Base-by-base conservation (phyloP, 2,329 filamentous ascomycete species). In the Fusarium sp. region DNA sequence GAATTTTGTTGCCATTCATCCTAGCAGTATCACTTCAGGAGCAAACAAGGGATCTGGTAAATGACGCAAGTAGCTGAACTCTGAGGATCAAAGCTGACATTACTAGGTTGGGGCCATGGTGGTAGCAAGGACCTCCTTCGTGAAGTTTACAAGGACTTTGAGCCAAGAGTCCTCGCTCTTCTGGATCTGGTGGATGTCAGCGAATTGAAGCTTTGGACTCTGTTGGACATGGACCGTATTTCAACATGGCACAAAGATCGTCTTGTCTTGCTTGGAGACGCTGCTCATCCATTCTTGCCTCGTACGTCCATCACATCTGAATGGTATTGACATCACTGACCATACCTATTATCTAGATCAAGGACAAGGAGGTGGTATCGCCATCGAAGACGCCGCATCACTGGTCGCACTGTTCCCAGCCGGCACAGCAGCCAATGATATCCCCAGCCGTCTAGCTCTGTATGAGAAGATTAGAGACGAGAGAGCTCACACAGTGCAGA, bases 241-340 rank as follows among this genome's bases (percentile, higher is more conserved):
- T 84, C 86, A 0, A 83, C 80, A 0, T 93, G 89, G 87, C 81
- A 83, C 0, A 84, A 86, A 5, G 86, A 80, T 1, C 84, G 82
- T 9, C 76, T 92, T 22, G 89, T 85, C 2, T 78, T 92, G 0
- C 78, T 93, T 1, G 91, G 91, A 0, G 91, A 93, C 76, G 90
- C 91, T 0, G 91, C 90, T 0, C 91, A 93, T 76, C 90, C 91
- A 0, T 92, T 93, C 74, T 81, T 90, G 1, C 91, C 90, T 8
- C 74, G 72, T 74, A 18, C 42, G 72, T 55, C 0, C 0, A 31
- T 1, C 4, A 0, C 0, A 2, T 0, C 0, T 2, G 0, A 2
- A 0, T 12, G 0, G 9, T 1, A 1, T 29, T 0, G 14, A 18
- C 12, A 2, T 13, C 7, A 0, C 55, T 67, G 12, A 68, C 10